Conservation (phyloP, 768 basidiomycete genomes). For the Amanita pseudoporphyria region DNA sequence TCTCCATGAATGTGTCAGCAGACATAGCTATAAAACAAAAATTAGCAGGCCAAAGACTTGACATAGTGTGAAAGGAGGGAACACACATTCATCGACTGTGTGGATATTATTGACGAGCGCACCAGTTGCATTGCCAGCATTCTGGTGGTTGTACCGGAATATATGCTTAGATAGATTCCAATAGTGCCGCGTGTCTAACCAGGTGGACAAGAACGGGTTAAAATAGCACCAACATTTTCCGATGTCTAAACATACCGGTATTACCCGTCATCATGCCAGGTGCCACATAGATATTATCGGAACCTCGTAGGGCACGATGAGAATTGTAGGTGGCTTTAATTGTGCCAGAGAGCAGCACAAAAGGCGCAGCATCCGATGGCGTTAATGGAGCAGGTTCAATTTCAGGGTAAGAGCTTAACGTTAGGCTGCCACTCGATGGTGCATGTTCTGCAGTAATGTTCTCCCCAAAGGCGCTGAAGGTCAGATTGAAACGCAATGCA, state of each 20-base stretch:
- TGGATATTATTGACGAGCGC: conserved; percentile 38
- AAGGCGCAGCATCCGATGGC: conserved; percentile 37
- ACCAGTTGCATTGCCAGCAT: conserved; percentile 22
- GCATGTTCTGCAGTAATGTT: conserved; percentile 23
- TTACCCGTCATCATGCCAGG: conserved; percentile 54
- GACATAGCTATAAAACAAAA: conserved; percentile 29
- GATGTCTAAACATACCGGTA: conserved; percentile 30
- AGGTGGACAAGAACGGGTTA: conserved; percentile 12
- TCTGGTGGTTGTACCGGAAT: conserved; percentile 54
- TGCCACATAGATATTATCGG: conserved; percentile 31
- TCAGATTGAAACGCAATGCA: conserved; percentile 44
- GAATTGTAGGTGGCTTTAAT: conserved; percentile 53
- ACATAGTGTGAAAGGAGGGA: neutral
- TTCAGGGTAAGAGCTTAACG: conserved; percentile 35
- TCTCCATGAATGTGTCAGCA: conserved; percentile 46
- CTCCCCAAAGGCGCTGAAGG: conserved; percentile 48
- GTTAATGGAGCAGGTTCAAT: conserved; percentile 65
- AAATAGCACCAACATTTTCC: conserved; percentile 7
- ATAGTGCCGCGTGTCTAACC: conserved; percentile 47
- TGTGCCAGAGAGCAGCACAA: conserved; percentile 47
- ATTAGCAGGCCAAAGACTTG: conserved; percentile 8
- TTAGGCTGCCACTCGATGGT: conserved; percentile 35
- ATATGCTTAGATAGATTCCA: conserved; percentile 52
- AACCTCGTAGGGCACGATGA: conserved; percentile 27
- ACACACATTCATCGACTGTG: conserved; percentile 64